Percentiles rank a stretch among this genome's conserved stretches.
Conservation (phyloP, 768 basidiomycete genomes). For the Gloeopeniophorella convolvens region DNA sequence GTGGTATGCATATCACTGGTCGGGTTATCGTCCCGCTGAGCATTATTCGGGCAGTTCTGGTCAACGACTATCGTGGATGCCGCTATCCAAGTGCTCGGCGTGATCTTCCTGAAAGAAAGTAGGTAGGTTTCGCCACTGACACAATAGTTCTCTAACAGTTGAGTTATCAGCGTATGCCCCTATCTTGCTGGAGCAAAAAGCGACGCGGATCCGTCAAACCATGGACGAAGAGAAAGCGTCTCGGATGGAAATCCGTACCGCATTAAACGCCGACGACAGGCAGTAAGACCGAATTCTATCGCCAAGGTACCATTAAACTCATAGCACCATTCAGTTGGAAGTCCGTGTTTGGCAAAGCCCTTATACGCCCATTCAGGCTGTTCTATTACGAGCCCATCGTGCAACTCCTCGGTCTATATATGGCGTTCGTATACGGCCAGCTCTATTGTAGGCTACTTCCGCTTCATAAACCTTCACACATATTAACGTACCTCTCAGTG, state of each 20-base stretch:
- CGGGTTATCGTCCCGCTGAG: no score
- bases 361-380: slow-evolving; percentile 63
- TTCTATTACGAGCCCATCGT: slow-evolving; percentile 59
- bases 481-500: slow-evolving; percentile 33
- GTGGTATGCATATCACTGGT: no score
- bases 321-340: slow-evolving; percentile 38
- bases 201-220: slow-evolving; percentile 36
- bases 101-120: slow-evolving; percentile 63
- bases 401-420: slow-evolving; percentile 59
- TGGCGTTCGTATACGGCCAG: slow-evolving; percentile 57
- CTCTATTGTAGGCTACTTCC: slow-evolving; percentile 12
- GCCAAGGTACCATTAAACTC: not conserved
- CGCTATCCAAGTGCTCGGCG: slow-evolving; percentile 45
- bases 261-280: slow-evolving; percentile 38
- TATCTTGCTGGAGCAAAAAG: slow-evolving; percentile 43
- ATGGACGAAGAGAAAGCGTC: slow-evolving; percentile 43
- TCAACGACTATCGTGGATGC: slow-evolving; percentile 56
- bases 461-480: not conserved
- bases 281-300: slow-evolving; percentile 31
- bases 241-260: slow-evolving; percentile 36
- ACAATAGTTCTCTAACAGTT: no score
- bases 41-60: slow-evolving; percentile 46
- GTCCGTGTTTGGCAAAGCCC: slow-evolving; percentile 42
- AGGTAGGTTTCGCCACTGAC: slow-evolving; percentile 18
- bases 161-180: slow-evolving; percentile 27